Conservation (phyloP, 2,329 filamentous ascomycete genomes). For the Fusarium tjaetaba region DNA sequence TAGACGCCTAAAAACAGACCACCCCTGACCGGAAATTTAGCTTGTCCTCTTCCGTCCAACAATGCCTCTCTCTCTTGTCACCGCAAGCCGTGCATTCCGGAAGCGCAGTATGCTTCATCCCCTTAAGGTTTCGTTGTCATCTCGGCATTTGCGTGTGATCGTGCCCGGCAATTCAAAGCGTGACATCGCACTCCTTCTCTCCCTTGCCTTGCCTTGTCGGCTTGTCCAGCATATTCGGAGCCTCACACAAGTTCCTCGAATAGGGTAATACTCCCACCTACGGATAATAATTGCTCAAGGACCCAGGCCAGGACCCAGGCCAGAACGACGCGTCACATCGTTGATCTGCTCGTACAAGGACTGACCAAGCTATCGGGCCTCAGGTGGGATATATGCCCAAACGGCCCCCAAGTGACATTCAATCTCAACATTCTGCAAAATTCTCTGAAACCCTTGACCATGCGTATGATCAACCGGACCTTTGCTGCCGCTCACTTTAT, state of each 20-base stretch:
- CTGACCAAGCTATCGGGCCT: constrained; percentile 8
- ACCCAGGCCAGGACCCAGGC: background rate
- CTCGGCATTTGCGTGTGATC: constrained; percentile 29
- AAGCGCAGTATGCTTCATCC: constrained; percentile 4
- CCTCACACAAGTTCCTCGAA: constrained; percentile 10
- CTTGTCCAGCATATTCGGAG: constrained; percentile 6
- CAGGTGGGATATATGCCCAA: constrained; percentile 14
- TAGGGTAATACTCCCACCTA: background rate
- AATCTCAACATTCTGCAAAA: constrained; percentile 3
- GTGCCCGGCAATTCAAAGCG: constrained; percentile 19
- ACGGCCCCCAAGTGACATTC: background rate
- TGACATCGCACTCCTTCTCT: background rate
- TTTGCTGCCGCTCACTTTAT: constrained; percentile 4
- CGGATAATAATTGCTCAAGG: background rate
- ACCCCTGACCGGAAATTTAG: background rate
- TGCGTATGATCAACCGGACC: constrained; percentile 4
- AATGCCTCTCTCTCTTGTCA: background rate
- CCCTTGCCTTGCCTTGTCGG: background rate
- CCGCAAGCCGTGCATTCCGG: background rate
- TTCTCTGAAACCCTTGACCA: constrained; percentile 5
- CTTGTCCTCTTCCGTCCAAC: constrained; percentile 3
- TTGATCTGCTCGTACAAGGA: constrained; percentile 1
- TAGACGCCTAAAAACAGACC: background rate
- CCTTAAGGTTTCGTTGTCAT: background rate
- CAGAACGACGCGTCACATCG: constrained; percentile 8